Conservation (phyloP, 2,329 filamentous ascomycete genomes). For the Clonostachys chloroleuca region DNA sequence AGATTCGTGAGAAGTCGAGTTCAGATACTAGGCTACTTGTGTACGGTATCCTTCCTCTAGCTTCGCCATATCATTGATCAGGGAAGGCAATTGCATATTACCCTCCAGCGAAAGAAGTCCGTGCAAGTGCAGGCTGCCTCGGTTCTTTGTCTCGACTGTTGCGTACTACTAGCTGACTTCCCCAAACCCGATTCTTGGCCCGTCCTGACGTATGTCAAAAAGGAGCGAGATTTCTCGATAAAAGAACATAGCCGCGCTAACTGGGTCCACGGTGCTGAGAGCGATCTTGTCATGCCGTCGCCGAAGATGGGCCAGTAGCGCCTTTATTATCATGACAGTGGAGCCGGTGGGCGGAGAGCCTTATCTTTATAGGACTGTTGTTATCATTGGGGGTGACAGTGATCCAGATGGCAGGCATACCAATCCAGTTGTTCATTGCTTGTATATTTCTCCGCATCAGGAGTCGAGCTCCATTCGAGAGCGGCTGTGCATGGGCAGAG, state of each 20-base stretch:
- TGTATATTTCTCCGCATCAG: slow-evolving; percentile 2
- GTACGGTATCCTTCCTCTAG: not conserved
- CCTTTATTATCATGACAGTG: not conserved
- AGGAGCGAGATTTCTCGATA: not conserved
- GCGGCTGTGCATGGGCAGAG: slow-evolving; percentile 1
- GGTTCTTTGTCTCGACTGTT: slow-evolving; percentile 1
- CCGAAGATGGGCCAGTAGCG: not conserved
- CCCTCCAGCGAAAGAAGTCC: slow-evolving; percentile 2
- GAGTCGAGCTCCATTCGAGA: slow-evolving; percentile 1
- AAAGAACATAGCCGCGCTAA: not conserved
- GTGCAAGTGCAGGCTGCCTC: slow-evolving; percentile 2
- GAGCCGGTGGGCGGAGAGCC: not conserved
- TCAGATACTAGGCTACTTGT: not conserved
- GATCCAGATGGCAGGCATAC: not conserved
- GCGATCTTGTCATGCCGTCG: not conserved
- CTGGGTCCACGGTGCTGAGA: not conserved
- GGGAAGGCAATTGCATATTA: not conserved
- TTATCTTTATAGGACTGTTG: not conserved
- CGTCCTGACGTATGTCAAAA: not conserved
- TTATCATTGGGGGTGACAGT: not conserved
- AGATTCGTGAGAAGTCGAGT: not conserved
- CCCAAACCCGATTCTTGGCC: not conserved
- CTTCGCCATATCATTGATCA: not conserved
- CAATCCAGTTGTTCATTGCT: not conserved
- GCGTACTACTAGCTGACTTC: slow-evolving; percentile 2